These are phyloP conservation scores for Allium fistulosum DNA, from an alignment of 106 monocot genomes.

Conservation along the genomic window DNA sequence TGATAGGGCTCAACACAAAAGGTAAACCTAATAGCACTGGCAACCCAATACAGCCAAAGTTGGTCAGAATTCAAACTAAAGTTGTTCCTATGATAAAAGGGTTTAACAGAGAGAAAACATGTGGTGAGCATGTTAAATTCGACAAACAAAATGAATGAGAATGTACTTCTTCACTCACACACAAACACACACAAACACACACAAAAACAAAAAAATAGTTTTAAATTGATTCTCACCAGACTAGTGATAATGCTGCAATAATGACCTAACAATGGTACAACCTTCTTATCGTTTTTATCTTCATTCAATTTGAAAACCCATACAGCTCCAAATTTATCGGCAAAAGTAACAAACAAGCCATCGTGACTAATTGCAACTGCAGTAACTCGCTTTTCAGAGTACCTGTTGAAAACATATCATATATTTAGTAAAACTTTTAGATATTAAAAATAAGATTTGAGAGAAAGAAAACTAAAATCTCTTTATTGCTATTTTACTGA, in stretches of 20 bases:
- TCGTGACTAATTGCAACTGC: conserved; percentile 74
- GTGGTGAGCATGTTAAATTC: too few species aligned
- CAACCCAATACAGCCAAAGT: too few species aligned
- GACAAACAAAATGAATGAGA: not conserved
- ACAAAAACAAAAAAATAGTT: not conserved
- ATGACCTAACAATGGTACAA: conserved; percentile 71
- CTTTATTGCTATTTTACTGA: too few species aligned
- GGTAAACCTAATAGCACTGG: too few species aligned
- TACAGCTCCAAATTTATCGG: conserved; percentile 93
- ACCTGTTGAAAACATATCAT: conserved; percentile 31
- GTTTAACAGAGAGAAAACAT: too few species aligned
- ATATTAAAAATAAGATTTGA: too few species aligned
- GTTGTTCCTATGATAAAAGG: too few species aligned
- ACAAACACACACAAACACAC: too few species aligned
- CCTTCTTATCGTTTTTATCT: conserved; percentile 28
- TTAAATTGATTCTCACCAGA: conserved; percentile 40
- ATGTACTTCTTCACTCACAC: not conserved
- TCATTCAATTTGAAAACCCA: conserved; percentile 50
- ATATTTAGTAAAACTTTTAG: not conserved
- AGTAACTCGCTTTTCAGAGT: conserved; percentile 74
- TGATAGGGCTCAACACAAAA: too few species aligned
- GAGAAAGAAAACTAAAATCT: too few species aligned
- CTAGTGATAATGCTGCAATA: conserved; percentile 96
- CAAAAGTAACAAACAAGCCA: conserved; percentile 67
- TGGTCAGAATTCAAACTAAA: too few species aligned